A percentile compares a stretch with the other conserved stretches of the same genome.
phyloP scores from a whole-genome alignment of 768 basidiomycete species.

The Termitomyces sp. region DNA sequence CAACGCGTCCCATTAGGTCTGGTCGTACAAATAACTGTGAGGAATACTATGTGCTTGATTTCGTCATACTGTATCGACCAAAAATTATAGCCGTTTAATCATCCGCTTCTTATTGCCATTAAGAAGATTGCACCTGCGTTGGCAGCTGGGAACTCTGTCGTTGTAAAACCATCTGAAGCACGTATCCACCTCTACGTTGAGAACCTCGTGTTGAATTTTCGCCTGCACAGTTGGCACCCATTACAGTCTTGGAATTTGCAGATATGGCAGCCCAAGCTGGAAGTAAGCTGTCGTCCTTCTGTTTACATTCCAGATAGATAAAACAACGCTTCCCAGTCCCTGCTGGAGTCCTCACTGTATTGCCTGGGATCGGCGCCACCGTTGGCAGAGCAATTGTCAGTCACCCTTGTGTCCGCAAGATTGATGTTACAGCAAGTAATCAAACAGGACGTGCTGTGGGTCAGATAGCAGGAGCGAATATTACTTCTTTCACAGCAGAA shows the following conservation, averaged over 20 bases:
- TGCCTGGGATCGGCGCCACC: slow-evolving; percentile 65
- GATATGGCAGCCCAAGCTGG: slow-evolving; percentile 61
- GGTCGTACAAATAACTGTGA: slow-evolving; percentile 83
- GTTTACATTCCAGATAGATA: neutral
- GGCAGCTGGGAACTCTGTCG: slow-evolving; percentile 79
- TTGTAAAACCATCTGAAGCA: slow-evolving; percentile 81
- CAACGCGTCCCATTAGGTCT: slow-evolving; percentile 79
- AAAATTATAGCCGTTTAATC: slow-evolving; percentile 70
- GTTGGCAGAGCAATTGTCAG: slow-evolving; percentile 64
- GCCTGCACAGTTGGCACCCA: slow-evolving; percentile 52
- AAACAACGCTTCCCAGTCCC: slow-evolving; percentile 51
- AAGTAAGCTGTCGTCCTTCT: slow-evolving; percentile 29
- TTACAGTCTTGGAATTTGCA: slow-evolving; percentile 75
- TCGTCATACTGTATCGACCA: neutral
- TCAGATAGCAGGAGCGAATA: slow-evolving; percentile 65
- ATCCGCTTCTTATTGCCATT: slow-evolving; percentile 81
- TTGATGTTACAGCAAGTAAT: slow-evolving; percentile 71
- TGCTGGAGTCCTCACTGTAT: slow-evolving; percentile 61
- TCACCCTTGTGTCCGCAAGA: slow-evolving; percentile 67
- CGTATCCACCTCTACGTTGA: neutral
- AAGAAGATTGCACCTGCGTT: slow-evolving; percentile 87
- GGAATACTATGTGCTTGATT: slow-evolving; percentile 9
- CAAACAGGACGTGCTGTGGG: slow-evolving; percentile 71
- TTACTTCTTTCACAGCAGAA: slow-evolving; percentile 77
- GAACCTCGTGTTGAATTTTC: neutral